Evolutionary conservation across 2,329 filamentous ascomycete genomes (phyloP).

Genomic region (Neofusicoccum ribis): DNA sequence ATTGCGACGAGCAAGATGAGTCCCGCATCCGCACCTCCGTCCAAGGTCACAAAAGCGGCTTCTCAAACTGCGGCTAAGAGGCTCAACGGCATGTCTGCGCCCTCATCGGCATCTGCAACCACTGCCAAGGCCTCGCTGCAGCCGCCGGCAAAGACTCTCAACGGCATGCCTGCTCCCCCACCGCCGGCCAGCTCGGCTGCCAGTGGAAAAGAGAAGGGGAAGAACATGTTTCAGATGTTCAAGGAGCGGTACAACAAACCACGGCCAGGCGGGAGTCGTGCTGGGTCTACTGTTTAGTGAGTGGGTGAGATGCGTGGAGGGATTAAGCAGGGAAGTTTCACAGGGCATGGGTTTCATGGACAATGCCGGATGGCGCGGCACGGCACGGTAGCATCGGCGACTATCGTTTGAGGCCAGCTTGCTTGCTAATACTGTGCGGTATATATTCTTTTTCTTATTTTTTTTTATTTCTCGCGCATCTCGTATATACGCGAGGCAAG

Average conservation of each 20-base stretch:
- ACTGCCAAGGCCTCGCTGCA: background rate
- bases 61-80: background rate
- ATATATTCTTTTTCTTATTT: too few relatives aligned
- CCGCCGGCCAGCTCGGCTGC: background rate
- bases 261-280: background rate
- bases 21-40: background rate
- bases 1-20: too few relatives aligned
- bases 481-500: too few relatives aligned
- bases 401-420: too few relatives aligned
- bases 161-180: background rate
- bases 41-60: background rate
- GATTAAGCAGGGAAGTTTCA: too few relatives aligned
- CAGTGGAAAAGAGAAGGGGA: background rate
- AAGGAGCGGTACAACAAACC: background rate
- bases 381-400: too few relatives aligned
- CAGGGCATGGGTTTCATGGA: too few relatives aligned
- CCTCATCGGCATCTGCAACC: background rate
- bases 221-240: constrained; percentile 9
- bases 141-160: background rate
- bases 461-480: too few relatives aligned
- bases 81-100: background rate
- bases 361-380: too few relatives aligned
- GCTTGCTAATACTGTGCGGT: too few relatives aligned
- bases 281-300: background rate
- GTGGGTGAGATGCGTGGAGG: too few relatives aligned